Conservation (phyloP, 441 rosid species). For the Dalechampia spathulata region DNA sequence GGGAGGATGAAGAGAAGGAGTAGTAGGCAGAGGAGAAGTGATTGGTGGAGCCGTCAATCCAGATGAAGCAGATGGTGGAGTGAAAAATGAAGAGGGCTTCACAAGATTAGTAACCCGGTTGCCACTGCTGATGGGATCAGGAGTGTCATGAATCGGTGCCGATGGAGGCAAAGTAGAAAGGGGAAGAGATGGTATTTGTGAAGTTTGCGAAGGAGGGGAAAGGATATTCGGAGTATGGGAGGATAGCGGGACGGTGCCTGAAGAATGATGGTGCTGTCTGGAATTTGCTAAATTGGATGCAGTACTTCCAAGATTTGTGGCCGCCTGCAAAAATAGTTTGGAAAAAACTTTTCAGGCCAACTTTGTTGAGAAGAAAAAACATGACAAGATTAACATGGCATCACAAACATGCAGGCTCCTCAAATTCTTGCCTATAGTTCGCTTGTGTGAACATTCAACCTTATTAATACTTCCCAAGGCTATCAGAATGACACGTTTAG, state of each 20-base stretch:
- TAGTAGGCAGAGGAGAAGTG: conserved; percentile 36
- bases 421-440: neutral
- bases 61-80: conserved; percentile 41
- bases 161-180: conserved; percentile 32
- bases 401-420: neutral
- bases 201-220: conserved; percentile 28
- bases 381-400: neutral
- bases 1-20: conserved; percentile 34
- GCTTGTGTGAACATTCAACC: too few relatives aligned
- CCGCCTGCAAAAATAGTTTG: conserved; percentile 27
- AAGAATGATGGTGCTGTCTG: conserved; percentile 32
- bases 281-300: conserved; percentile 27
- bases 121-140: conserved; percentile 31
- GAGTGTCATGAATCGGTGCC: conserved; percentile 21
- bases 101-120: conserved; percentile 43
- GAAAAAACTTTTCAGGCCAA: neutral
- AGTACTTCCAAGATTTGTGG: conserved; percentile 34
- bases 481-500: too few relatives aligned
- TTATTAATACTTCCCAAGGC: too few relatives aligned
- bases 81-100: conserved; percentile 52
- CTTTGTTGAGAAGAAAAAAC: neutral
- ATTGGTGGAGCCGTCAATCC: conserved; percentile 36
- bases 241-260: conserved; percentile 31
- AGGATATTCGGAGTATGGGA: conserved; percentile 28
- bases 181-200: conserved; percentile 29